Evolutionary conservation across 2,329 filamentous ascomycete species (phyloP).

Genomic region (Bisporella sp.): DNA sequence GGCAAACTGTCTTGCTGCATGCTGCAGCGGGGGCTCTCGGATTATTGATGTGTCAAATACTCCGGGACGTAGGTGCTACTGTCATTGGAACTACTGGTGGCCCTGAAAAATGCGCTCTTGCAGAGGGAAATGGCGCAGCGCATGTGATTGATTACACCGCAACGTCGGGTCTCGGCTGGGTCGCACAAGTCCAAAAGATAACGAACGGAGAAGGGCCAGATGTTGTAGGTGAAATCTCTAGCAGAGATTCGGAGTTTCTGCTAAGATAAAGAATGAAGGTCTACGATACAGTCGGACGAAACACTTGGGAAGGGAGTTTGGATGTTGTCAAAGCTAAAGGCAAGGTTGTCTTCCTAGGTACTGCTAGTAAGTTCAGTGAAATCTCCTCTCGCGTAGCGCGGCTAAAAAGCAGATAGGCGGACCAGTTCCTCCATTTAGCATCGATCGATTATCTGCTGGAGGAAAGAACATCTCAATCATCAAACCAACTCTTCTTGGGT

Average conservation of each 20-base stretch:
- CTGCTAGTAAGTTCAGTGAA: not conserved
- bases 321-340: not conserved
- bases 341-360: not conserved
- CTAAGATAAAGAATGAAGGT: not conserved
- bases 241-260: not conserved
- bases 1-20: not conserved
- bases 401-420: not conserved
- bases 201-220: not conserved
- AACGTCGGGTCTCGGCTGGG: not conserved
- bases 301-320: not conserved
- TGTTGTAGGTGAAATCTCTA: not conserved
- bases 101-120: not conserved
- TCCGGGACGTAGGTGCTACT: not conserved
- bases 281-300: not conserved
- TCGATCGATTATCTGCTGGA: conserved; percentile 41
- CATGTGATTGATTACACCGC: not conserved
- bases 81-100: not conserved
- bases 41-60: not conserved
- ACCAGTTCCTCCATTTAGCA: conserved; percentile 59
- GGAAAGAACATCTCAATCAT: conserved; percentile 73
- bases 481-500: conserved; percentile 67
- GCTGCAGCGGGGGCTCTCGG: not conserved
- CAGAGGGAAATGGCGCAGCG: not conserved
- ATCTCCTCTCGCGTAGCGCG: not conserved
- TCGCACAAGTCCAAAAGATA: not conserved